These are phyloP conservation scores for Saccharomyces hybrid DNA, from an alignment of 1,139 yeast genomes.

Conservation along the genomic window DNA sequence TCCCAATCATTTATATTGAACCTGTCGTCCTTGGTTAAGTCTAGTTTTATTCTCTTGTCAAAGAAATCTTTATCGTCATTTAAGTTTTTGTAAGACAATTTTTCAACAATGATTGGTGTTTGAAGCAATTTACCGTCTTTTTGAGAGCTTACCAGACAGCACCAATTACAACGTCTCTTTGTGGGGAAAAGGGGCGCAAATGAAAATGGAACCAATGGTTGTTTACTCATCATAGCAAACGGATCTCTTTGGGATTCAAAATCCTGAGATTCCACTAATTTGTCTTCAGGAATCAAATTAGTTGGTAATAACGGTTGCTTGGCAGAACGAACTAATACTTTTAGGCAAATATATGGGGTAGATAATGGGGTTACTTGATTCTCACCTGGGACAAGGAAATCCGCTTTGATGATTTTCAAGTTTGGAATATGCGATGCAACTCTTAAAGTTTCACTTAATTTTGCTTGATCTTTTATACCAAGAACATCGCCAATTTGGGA, in stretches of 20 bases:
- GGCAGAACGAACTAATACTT: slow-evolving; percentile 69
- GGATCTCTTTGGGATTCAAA: slow-evolving; percentile 70
- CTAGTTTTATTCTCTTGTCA: slow-evolving; percentile 7
- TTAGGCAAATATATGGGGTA: slow-evolving; percentile 64
- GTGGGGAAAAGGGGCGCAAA: slow-evolving; percentile 72
- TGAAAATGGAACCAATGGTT: slow-evolving; percentile 58
- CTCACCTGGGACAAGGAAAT: slow-evolving; percentile 87
- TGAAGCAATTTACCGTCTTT: slow-evolving; percentile 76
- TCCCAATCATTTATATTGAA: slow-evolving; percentile 41
- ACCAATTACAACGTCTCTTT: slow-evolving; percentile 51
- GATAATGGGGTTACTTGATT: slow-evolving; percentile 63
- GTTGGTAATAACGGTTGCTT: slow-evolving; percentile 39
- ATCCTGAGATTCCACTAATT: slow-evolving; percentile 44
- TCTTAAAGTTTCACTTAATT: slow-evolving; percentile 44
- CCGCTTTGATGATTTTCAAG: slow-evolving; percentile 61
- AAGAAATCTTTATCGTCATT: slow-evolving; percentile 26
- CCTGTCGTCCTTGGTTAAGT: slow-evolving; percentile 15
- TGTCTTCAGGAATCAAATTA: slow-evolving; percentile 33
- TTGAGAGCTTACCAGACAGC: slow-evolving; percentile 59
- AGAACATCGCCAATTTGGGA: slow-evolving; percentile 49
- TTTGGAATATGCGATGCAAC: slow-evolving; percentile 65
- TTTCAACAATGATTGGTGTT: slow-evolving; percentile 49
- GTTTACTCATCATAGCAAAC: slow-evolving; percentile 50
- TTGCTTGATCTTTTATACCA: slow-evolving; percentile 44
- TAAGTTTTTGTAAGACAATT: slow-evolving; percentile 26